phyloP scores from a whole-genome alignment of 192 early-diverging fungal genomes.

The Coemansia javaensis region DNA sequence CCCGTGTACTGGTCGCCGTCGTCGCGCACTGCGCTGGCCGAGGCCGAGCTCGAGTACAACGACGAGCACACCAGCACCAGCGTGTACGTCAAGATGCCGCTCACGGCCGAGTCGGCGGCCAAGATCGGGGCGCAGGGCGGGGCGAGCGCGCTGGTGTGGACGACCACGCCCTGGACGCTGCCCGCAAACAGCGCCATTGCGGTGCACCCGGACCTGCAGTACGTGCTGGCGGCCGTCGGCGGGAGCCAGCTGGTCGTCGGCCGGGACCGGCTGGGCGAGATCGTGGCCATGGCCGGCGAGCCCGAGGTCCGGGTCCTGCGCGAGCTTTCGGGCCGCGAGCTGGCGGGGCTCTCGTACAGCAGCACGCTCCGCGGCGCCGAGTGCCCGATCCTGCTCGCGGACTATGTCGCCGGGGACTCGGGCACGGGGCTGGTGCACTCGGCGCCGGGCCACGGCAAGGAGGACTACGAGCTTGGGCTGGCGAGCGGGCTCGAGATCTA shows the following conservation, averaged over 20 bases:
- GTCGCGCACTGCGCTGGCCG: constrained; percentile 73
- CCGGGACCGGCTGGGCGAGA: constrained; percentile 11
- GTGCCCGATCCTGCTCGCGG: constrained; percentile 57
- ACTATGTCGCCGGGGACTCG: constrained; percentile 65
- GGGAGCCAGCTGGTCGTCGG: constrained; percentile 26
- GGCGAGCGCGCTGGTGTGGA: constrained; percentile 62
- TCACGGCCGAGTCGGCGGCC: constrained; percentile 26
- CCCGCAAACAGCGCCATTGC: constrained; percentile 71
- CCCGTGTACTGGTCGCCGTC: constrained; percentile 85
- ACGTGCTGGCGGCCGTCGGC: constrained; percentile 46
- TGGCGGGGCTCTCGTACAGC: constrained; percentile 55
- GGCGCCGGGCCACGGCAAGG: constrained; percentile 77
- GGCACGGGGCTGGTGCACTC: constrained; percentile 80
- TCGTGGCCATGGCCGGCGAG: constrained; percentile 6
- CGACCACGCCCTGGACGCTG: constrained; percentile 78
- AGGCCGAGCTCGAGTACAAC: constrained; percentile 76
- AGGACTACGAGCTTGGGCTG: constrained; percentile 69
- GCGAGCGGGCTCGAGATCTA: constrained; percentile 55
- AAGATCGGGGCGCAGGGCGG: constrained; percentile 7
- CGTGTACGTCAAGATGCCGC: constrained; percentile 63
- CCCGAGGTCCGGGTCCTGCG: constrained; percentile 2
- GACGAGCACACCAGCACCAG: constrained; percentile 68
- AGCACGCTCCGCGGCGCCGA: constrained; percentile 52
- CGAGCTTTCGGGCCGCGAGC: constrained; percentile 37
- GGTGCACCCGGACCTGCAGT: constrained; percentile 61